Base-by-base conservation (phyloP, 352 stramenopile genomes). In the Plasmopara viticola region DNA sequence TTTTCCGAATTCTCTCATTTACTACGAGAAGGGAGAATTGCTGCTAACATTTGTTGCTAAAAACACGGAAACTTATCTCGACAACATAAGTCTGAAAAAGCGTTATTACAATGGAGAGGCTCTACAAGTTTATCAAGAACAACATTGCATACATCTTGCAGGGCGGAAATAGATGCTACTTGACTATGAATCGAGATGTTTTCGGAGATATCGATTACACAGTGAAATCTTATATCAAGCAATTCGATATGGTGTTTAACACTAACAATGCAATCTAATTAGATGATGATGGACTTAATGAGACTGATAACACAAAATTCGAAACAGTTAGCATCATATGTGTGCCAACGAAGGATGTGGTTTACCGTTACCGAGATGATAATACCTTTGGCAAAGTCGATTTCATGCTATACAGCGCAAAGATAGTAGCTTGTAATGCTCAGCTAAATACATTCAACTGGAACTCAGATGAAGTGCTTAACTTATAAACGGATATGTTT, bases 111-210 rank as follows among this genome's bases (percentile, higher is more conserved):
- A 44, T 44, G 38, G 38, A 44, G 13, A 20, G n/a, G 20, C 38
- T 44, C 9, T 44, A 44, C 38, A 44, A 44, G 38, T 20, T 44
- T 17, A 44, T 17, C 38, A 44, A 44, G 38, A 25, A 44, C 38
- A 20, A 44, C n/a, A 44, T 44, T 44, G 38, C 38, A 25, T 44
- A 44, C 38, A 44, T 44, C n/a, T 44, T 44, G 14, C 38, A 44
- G 20, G 38, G n/a, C n/a, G 38, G 38, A 44, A 44, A 44, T 18
- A n/a, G 38, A 44, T 44, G 20, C 38, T 25, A 44, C 12, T 44
- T 44, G 38, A n/a, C n/a, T n/a, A n/a, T n/a, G n/a, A n/a, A n/a
- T n/a, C n/a, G n/a, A n/a, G n/a, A n/a, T n/a, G n/a, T 25, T n/a
- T 44, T 44, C 38, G 38, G 38, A 44, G 38, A 44, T 25, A 44